Percentiles rank a stretch among this genome's conserved stretches.
Evolutionary conservation across 306 rosid species (phyloP).

Genomic region (Nissolia schottii): DNA sequence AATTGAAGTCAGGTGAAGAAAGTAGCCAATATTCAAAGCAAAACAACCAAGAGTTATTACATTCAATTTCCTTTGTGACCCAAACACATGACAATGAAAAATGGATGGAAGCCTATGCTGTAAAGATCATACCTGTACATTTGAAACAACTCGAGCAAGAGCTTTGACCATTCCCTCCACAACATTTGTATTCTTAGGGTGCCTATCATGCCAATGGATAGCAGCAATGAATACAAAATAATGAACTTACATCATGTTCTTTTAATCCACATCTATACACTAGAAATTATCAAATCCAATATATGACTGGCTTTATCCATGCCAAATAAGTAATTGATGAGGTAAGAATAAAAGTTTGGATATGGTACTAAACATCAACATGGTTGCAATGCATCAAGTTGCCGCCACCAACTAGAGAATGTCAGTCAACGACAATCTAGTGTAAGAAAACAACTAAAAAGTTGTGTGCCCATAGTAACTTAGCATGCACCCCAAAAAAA

Average conservation of each 20-base stretch:
- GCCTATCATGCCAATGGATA: constrained; percentile 45
- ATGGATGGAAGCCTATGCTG: not conserved
- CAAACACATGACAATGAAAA: not conserved
- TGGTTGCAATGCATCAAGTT: not conserved
- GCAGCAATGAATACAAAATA: not conserved
- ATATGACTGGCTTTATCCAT: not conserved
- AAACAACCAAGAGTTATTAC: not conserved
- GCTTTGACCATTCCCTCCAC: constrained; percentile 97
- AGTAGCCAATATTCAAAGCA: constrained; percentile 9
- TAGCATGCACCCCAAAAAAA: no score
- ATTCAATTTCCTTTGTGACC: constrained; percentile 18
- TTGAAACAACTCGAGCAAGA: constrained; percentile 91
- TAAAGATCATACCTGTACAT: constrained; percentile 62
- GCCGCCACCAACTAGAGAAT: constrained; percentile 1
- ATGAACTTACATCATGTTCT: not conserved
- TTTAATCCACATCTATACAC: not conserved
- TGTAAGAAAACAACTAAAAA: not conserved
- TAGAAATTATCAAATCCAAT: not conserved
- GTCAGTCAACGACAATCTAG: not conserved
- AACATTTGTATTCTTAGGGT: constrained; percentile 92
- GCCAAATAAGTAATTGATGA: not conserved
- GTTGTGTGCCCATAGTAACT: not conserved
- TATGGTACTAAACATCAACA: not conserved
- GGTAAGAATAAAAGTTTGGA: not conserved
- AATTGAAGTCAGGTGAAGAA: constrained; percentile 9